Base-by-base conservation (phyloP, 2,329 filamentous ascomycete genomes). In the Biscogniauxia marginata region DNA sequence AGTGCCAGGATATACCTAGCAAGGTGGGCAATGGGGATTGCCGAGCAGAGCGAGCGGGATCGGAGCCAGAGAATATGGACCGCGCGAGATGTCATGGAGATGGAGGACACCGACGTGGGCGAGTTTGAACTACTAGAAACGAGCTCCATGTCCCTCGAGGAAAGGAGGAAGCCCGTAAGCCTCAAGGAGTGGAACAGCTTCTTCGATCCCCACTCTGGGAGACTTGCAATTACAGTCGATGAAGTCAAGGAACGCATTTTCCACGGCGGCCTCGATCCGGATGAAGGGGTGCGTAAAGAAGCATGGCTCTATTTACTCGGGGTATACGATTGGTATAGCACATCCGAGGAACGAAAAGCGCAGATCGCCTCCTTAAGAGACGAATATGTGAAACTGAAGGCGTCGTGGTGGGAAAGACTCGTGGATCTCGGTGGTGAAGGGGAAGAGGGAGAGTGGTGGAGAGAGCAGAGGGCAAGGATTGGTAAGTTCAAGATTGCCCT, bases 211-310 rank as follows among this genome's bases (percentile, higher is more conserved):
- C 78, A 77, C 3, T 89, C 86, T 0, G 95, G 95, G 0, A 81
- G 86, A 46, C 75, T 99, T 2, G 84, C 88, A 3, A 77, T 96
- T 47, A 98, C 93, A 0, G 80, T 88, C 3, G 91, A 97, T 63
- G 95, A 99, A 71, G 92, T 96, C 62, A 99, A 98, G 73, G 93
- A 98, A 70, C 84, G 95, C n/a, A 84, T 99, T 54, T 99, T 98
- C 71, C 95, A 98, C 68, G 95, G 95, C 23, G 95, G 95, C 0
- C 78, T 99, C 0, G 87, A 96, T 69, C 77, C 90, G 0, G 89
- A 96, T 16, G 93, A 98, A 65, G 93, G 93, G 0, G 93, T 96
- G 3, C 82, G 96, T 49, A 98, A 98, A 74, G 93, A 98, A 72
- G 95, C 93, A 0, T 99, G 95, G 95, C 80, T 97, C 0, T 99